Base-by-base conservation (phyloP, 768 basidiomycete genomes). In the Tephrocybe sp. region DNA sequence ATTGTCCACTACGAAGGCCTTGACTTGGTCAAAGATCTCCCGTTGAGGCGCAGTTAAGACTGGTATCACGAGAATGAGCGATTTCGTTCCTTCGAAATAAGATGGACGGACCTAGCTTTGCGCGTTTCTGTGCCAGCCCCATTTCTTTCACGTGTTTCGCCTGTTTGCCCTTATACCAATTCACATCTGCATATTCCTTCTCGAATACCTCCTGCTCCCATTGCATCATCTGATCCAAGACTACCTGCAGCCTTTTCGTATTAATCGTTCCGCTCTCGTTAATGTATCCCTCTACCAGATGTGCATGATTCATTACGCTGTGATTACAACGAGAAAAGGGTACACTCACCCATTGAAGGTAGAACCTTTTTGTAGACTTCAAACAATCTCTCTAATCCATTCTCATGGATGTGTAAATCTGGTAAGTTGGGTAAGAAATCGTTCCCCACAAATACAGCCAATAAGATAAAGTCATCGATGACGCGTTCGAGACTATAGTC, bases 401-500 rank as follows among this genome's bases (percentile, higher is more conserved):
- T 97, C 69, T 97, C 92, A 62, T 98, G 93, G 65, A 99, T 98
- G 65, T 98, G 97, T 22, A 99, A 68, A 67, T 97, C 94, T 4
- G 97, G 97, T 51, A 99, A 69, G 71, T 98, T 91, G 7, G 96
- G 97, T 56, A 98, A 68, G 70, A 98, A 98, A 71, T 98, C 96
- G 65, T 98, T 99, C 30, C 97, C 97, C 45, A 98, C 87, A 60
- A 99, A 99, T 22, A 98, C 92, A 19, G 94, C 92, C 59, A 99
- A 82, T 6, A 98, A 76, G 62, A 98, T 89, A 69, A 98, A 98
- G 72, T 99, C 97, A 68, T 99, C 96, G 64, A 99, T 96, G 67
- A 99, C 77, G 32, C 91, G 85, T 66, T 99, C 97, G 55, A 98
- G 80, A 63, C 76, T 88, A 68, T 98, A 98, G 26, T 74, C 71